Evolutionary conservation across 2,329 filamentous ascomycete genomes (phyloP), one percentile per base, ranked within the genome.

Genomic region (Cadophora gregata): DNA sequence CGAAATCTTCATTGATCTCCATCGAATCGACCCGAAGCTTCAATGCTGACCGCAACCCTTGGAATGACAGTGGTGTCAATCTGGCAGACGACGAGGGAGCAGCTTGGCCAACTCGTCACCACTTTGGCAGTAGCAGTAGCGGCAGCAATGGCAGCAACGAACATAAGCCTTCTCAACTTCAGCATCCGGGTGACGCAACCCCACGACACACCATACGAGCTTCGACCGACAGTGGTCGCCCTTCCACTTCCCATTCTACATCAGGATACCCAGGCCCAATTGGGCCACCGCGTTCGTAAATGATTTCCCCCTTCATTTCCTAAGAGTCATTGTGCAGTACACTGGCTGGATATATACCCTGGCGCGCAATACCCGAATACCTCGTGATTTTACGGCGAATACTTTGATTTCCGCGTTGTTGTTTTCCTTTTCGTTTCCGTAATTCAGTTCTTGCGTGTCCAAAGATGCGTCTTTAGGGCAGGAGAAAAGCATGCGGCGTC

Each of bases 1-100:
- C 95, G 72, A 97, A 97, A 82, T 96, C 95, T 59, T 97, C 95
- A 38, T 88, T 98, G 73, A 94, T 97, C 73, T 97, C 93, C 70
- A 94, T 97, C 79, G 95, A 98, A 81, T 97, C 94, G 59, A 93
- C 93, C 42, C 92, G 95, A 77, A 97, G 93, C 82, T 90, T 90
- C 79, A 89, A 90, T 70, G 93, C 93, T 73, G 96, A 97, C 79
- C 92, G 94, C 80, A 97, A 97, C 81, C 94, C 94, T 69, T 98
- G 95, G 95, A 97, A 97, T 79, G 95, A 98, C 79, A 97, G 93
- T 77, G 95, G 94, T 75, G 93, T 97, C 77, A 97, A 97, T 78
- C 88, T 97, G 72, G 85, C 92, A 70, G 95, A 97, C 75, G 93
- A 97, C 71, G 93, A 97, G 73, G 75, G 81, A 65, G 83, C 85